These are phyloP conservation scores for Cucumis cinereus DNA, from an alignment of 306 rosid genomes.

Conservation along the genomic window DNA sequence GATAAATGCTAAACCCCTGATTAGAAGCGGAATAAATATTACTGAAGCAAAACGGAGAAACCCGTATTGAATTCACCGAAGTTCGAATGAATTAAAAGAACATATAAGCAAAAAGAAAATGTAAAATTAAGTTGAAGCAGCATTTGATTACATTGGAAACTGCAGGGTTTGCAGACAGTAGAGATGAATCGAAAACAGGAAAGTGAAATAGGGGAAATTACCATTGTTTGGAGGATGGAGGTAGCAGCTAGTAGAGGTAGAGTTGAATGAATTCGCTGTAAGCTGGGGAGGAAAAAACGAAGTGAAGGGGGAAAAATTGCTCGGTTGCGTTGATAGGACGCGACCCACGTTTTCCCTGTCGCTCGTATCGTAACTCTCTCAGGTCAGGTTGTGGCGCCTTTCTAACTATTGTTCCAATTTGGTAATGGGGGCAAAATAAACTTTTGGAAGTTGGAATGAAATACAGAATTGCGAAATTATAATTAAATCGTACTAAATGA, in stretches of 20 bases:
- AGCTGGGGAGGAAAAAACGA: neutral
- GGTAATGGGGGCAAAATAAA: too few relatives aligned
- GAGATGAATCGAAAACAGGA: neutral
- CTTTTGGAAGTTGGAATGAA: too few relatives aligned
- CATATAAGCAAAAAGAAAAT: neutral
- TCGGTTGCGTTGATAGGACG: neutral
- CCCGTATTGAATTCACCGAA: neutral
- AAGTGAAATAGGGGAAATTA: neutral
- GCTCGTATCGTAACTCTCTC: neutral
- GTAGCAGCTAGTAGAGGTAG: neutral
- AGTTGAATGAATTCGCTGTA: neutral
- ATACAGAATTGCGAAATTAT: too few relatives aligned
- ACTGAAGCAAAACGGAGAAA: neutral
- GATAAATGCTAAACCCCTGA: neutral
- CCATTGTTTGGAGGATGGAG: constrained; percentile 1
- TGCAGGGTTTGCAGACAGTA: neutral
- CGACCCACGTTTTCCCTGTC: neutral
- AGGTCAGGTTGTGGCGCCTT: too few relatives aligned
- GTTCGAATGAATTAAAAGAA: neutral
- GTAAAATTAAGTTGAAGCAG: neutral
- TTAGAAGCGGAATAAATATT: neutral
- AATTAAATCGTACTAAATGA: too few relatives aligned
- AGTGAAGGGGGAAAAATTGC: neutral
- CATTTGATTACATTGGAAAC: neutral
- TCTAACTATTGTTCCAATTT: too few relatives aligned